Base-by-base conservation (phyloP, 805 yeast genomes). In the Candida montana region DNA sequence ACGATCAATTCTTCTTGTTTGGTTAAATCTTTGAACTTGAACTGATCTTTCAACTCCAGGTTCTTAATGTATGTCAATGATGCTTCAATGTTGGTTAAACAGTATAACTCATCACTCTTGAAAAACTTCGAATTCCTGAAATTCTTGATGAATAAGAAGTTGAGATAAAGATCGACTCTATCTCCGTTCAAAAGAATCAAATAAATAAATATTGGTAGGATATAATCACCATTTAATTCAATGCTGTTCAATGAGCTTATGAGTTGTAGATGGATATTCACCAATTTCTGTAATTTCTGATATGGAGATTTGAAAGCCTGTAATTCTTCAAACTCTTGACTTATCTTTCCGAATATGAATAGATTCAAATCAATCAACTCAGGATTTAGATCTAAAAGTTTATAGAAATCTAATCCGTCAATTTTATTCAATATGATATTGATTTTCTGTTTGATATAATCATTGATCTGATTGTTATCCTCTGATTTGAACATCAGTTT, bases 11-110 rank as follows among this genome's bases (percentile, higher is more conserved):
- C 46, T 30, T 53, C 52, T 15, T 49, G 43, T n/a, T 42, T 40
- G 3, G 42, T 21, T 7, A 50, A 35, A 19, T 39, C 30, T 20
- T 42, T 45, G 12, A 45, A 26, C 6, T 49, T 41, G 26, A 41
- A 48, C 16, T 31, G 29, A 26, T 26, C 41, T 10, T 42, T 42
- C 6, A 50, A 33, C 4, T 49, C 43, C 11, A 52, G 35, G 2
- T 46, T 27, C 20, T 46, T 44, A 1, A 46, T 41, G 23, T 45
- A 56, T 26, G 48, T 42, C 32, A 56, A 42, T 10, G 59, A 46
- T 10, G 61, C 61, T 36, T 56, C 61, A 11, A 51, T 31, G 39
- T 56, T 56, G 4, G 59, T 56, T 13, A 56, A 39, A 20, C 55
- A 51, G 37, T 52, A 56, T 1, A 51, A 33, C 3, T 49, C 42